phyloP scores from a whole-genome alignment of 768 basidiomycete species.

The Leccinum broughii region DNA sequence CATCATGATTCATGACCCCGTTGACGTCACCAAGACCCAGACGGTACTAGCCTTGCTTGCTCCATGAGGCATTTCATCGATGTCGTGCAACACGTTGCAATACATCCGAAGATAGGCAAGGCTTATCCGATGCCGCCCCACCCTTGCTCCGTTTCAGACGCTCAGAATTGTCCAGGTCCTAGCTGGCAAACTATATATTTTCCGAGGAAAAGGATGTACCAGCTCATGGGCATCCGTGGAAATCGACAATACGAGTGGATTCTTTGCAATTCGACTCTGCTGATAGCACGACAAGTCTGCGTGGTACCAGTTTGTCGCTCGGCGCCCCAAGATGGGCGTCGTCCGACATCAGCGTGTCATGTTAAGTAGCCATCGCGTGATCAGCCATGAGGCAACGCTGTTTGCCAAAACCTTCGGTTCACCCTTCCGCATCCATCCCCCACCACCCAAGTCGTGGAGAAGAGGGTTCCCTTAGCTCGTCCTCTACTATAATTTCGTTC shows the following conservation, averaged over 20 bases:
- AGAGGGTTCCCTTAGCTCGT: conserved; percentile 1
- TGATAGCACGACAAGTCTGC: background rate
- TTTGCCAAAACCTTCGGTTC: conserved; percentile 3
- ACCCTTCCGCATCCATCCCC: conserved; percentile 5
- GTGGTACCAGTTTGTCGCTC: background rate
- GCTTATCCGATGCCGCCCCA: conserved; percentile 6
- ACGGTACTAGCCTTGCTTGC: background rate
- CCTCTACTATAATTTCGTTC: conserved; percentile 12
- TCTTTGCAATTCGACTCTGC: conserved; percentile 8
- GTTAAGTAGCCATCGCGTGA: conserved; percentile 17
- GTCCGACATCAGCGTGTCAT: conserved; percentile 12
- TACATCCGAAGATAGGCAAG: conserved; percentile 4
- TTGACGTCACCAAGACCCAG: background rate
- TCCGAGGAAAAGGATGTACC: conserved; percentile 1
- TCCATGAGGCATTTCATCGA: conserved; percentile 3
- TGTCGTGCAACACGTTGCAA: conserved; percentile 17
- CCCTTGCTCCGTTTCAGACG: conserved; percentile 4
- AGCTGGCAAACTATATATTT: background rate
- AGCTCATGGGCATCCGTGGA: conserved; percentile 3
- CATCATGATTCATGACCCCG: background rate
- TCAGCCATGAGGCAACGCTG: conserved; percentile 25
- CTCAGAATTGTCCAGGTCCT: background rate
- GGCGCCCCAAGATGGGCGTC: background rate
- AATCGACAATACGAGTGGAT: conserved; percentile 6
- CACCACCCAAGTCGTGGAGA: conserved; percentile 9